Conservation (phyloP, 345 rosid species). For the Syzygium aqueum region DNA sequence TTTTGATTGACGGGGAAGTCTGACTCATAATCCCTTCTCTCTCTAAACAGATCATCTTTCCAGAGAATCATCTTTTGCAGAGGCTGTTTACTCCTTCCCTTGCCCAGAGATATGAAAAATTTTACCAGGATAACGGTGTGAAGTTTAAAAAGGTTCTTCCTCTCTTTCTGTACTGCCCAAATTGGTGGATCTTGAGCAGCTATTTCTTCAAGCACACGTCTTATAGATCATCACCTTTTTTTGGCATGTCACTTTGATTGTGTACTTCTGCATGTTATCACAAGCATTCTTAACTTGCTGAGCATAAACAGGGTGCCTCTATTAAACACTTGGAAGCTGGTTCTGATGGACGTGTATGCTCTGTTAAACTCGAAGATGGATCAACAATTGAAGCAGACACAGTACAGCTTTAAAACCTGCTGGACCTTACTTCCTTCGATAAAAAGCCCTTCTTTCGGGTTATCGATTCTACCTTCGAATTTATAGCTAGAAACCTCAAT, state of each 20-base stretch:
- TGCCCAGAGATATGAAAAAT: constrained; percentile 70
- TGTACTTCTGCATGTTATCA: background rate
- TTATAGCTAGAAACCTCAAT: background rate
- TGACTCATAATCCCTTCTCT: background rate
- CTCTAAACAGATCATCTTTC: constrained; percentile 53
- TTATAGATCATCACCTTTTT: background rate
- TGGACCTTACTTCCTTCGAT: background rate
- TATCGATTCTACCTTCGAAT: background rate
- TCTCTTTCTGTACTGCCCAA: background rate
- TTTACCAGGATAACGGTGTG: constrained; percentile 77
- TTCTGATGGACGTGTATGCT: constrained; percentile 64
- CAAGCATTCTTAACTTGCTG: background rate
- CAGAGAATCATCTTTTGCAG: constrained; percentile 76
- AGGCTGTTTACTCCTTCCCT: constrained; percentile 93
- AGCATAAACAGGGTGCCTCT: constrained; percentile 48
- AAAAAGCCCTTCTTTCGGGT: background rate
- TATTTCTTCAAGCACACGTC: background rate
- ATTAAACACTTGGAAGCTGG: constrained; percentile 73
- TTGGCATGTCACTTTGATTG: background rate
- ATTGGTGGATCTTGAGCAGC: background rate
- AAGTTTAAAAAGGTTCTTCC: constrained; percentile 55
- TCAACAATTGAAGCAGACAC: constrained; percentile 78
- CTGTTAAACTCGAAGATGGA: constrained; percentile 79
- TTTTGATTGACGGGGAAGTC: background rate
- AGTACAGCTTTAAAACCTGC: constrained; percentile 15